Conservation (phyloP, 495 filamentous ascomycete genomes). For the Xylaria flabelliformis region DNA sequence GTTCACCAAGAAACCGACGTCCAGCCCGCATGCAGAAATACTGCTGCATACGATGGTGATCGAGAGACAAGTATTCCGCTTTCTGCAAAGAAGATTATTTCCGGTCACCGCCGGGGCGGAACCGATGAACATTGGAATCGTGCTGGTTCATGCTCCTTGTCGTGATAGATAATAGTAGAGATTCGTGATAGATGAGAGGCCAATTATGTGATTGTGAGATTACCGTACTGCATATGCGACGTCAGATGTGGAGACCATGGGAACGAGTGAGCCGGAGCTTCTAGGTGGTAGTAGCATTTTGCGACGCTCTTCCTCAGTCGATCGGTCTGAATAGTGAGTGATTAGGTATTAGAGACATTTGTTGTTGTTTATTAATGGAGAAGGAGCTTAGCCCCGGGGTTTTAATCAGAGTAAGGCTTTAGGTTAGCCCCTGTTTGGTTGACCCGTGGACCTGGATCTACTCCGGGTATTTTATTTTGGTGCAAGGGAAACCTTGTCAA, state of each 20-base stretch:
- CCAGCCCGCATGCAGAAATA: not conserved
- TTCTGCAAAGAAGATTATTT: not conserved
- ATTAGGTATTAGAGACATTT: not conserved
- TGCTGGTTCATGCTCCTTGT: not conserved
- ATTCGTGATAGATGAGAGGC: not conserved
- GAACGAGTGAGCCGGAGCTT: not conserved
- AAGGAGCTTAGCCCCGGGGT: not conserved
- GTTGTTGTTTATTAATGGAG: not conserved
- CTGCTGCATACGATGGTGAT: not conserved
- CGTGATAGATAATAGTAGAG: slow-evolving; percentile 10
- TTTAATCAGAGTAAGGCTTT: not conserved
- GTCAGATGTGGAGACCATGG: not conserved
- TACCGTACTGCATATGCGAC: slow-evolving; percentile 5
- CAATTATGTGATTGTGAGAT: slow-evolving; percentile 1
- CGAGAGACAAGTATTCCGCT: not conserved
- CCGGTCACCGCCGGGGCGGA: not conserved
- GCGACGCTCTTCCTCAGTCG: not conserved
- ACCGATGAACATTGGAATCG: not conserved
- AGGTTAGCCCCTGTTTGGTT: not conserved
- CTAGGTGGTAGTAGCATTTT: not conserved
- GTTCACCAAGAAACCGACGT: not conserved
- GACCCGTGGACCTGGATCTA: slow-evolving; percentile 20
- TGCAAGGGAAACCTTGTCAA: not conserved
- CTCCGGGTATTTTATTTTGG: not conserved
- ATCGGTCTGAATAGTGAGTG: not conserved